Evolutionary conservation across 2,329 filamentous ascomycete genomes (phyloP).

Genomic region (Aspergillus sp.): DNA sequence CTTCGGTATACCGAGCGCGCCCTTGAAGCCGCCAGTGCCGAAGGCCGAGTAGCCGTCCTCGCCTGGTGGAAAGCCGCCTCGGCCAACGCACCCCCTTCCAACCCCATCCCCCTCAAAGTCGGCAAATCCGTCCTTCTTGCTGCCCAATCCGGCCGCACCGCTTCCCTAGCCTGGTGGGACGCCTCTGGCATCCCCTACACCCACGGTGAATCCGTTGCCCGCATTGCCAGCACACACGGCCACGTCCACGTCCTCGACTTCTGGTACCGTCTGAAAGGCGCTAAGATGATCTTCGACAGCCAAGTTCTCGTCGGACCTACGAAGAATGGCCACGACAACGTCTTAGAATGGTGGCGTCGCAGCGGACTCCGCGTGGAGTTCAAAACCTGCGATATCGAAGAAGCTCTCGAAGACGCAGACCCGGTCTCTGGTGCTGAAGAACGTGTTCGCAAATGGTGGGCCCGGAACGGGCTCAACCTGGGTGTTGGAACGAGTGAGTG

Average conservation of each 20-base stretch:
- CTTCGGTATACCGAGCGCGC: slow-evolving; percentile 85
- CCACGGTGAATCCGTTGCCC: slow-evolving; percentile 79
- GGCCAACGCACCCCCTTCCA: slow-evolving; percentile 56
- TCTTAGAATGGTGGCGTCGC: slow-evolving; percentile 90
- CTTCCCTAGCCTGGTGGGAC: slow-evolving; percentile 86
- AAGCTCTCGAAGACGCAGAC: slow-evolving; percentile 81
- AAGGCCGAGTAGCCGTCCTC: slow-evolving; percentile 81
- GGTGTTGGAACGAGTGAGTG: slow-evolving; percentile 83
- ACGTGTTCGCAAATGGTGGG: slow-evolving; percentile 83
- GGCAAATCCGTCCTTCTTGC: slow-evolving; percentile 83
- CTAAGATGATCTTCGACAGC: slow-evolving; percentile 78
- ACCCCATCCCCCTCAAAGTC: slow-evolving; percentile 66
- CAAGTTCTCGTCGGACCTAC: slow-evolving; percentile 85
- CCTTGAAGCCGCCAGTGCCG: slow-evolving; percentile 81
- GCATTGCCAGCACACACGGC: slow-evolving; percentile 81
- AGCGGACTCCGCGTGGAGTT: slow-evolving; percentile 78
- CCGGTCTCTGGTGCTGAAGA: slow-evolving; percentile 68
- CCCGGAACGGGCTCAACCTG: slow-evolving; percentile 76
- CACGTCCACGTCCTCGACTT: slow-evolving; percentile 80
- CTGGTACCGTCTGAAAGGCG: slow-evolving; percentile 75
- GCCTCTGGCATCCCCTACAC: slow-evolving; percentile 75
- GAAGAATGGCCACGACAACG: slow-evolving; percentile 78
- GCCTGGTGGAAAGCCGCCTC: slow-evolving; percentile 88
- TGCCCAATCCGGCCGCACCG: slow-evolving; percentile 76
- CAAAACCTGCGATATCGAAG: slow-evolving; percentile 93